Base-by-base conservation (phyloP, 768 basidiomycete genomes). In the Lentinula edodes region DNA sequence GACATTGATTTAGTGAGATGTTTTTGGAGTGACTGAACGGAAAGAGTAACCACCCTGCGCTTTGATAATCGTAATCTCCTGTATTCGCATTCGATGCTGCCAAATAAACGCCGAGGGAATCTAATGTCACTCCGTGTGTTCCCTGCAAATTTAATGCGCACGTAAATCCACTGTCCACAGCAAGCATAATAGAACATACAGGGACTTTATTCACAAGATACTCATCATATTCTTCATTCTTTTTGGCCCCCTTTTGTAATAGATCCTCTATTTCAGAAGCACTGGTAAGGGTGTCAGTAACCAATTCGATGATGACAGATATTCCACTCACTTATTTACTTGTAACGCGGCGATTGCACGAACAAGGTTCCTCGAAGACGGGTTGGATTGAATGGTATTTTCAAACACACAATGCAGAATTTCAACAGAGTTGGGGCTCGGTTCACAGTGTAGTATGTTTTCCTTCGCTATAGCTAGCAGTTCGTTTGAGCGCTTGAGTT, bases 381-480 rank as follows among this genome's bases (percentile, higher is more conserved):
- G 41, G 6, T 10, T 20, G 15, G 16, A 43, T 48, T 48, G 57
- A 16, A 58, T 43, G 10, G 57, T 58, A 13, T 58, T 48, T 12
- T 58, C 57, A 13, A 58, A 58, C 41, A 58, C 57, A 34, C 48
- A 58, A 6, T 58, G 32, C 13, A 58, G 28, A 28, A 43, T 36
- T 15, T 58, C 57, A n/a, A 45, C 16, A 13, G 23, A 28, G 32
- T 20, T 32, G 4, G 48, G n/a, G 9, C 23, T 35, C 6, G 6
- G 3, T 13, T 35, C 15, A 15, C 9, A 16, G 6, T 43, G 9
- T 13, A 15, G 13, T 42, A 58, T 9, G 15, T 18, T 16, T 16
- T 43, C 45, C 57, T 58, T 58, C 13, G 57, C 57, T 10, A 28
- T 3, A 12, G 6, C 16, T 9, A 48, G 15, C 15, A 58, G 45